Percentiles rank a stretch among this genome's conserved stretches.
phyloP scores from a whole-genome alignment of 2,329 filamentous ascomycete genomes.

The Tolypocladium cylindrosporum region DNA sequence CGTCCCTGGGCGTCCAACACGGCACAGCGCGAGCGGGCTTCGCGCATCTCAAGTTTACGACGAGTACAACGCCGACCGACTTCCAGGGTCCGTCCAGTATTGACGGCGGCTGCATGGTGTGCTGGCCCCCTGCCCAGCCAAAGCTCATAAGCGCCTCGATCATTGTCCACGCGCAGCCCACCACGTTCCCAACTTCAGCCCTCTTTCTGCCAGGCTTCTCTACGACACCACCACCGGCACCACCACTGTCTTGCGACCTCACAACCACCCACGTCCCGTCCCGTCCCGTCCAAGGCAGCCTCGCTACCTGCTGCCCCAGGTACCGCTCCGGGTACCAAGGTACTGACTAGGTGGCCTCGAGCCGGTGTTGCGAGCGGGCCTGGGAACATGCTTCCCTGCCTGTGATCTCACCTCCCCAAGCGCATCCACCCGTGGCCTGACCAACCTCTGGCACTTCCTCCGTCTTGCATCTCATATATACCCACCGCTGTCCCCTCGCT shows the following conservation, averaged over 20 bases:
- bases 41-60: not conserved
- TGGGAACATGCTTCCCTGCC: slow-evolving; percentile 21
- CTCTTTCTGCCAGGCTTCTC: not conserved
- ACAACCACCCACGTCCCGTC: not conserved
- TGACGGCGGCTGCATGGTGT: not conserved
- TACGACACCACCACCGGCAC: not conserved
- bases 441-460: not conserved
- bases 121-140: not conserved
- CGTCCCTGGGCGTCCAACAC: not conserved
- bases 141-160: not conserved
- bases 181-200: not conserved
- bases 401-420: slow-evolving; percentile 16
- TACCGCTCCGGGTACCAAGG: not conserved
- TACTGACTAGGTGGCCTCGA: not conserved
- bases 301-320: not conserved
- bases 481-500: slow-evolving; percentile 8
- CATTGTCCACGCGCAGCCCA: not conserved
- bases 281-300: not conserved
- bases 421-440: slow-evolving; percentile 3
- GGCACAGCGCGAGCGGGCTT: too few species aligned
- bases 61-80: not conserved
- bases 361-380: slow-evolving; percentile 4
- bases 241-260: not conserved
- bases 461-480: slow-evolving; percentile 21
- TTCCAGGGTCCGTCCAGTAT: not conserved